These are phyloP conservation scores for Wakefieldia striispora DNA, from an alignment of 768 basidiomycete genomes.

Conservation along the genomic window DNA sequence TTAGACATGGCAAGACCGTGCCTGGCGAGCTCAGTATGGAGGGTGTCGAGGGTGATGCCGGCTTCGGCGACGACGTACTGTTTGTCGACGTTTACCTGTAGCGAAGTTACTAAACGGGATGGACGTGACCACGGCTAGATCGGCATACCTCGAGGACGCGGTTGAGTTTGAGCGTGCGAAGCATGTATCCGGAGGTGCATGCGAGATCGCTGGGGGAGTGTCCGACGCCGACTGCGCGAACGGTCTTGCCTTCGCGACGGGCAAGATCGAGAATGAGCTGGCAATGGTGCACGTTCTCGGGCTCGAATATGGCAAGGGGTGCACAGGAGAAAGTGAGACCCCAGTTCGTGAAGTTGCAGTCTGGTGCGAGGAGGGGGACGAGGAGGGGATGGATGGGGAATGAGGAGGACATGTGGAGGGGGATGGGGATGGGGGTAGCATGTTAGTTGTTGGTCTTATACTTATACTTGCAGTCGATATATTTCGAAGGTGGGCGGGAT, in stretches of 20 bases:
- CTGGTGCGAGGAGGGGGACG: slow-evolving; percentile 33
- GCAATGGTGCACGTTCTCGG: slow-evolving; percentile 66
- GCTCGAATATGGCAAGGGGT: slow-evolving; percentile 74
- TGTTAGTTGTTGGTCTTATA: too few relatives aligned
- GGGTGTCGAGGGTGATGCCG: slow-evolving; percentile 72
- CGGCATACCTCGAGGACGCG: slow-evolving; percentile 70
- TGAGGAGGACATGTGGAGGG: slow-evolving; percentile 38
- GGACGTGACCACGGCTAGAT: slow-evolving; percentile 19
- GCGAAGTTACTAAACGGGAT: slow-evolving; percentile 6
- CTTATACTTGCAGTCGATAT: background rate
- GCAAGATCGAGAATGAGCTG: slow-evolving; percentile 79
- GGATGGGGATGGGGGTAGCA: too few relatives aligned
- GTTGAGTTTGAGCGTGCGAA: slow-evolving; percentile 73
- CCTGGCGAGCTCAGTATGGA: slow-evolving; percentile 65
- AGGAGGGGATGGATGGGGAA: slow-evolving; percentile 41
- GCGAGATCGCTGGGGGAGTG: slow-evolving; percentile 94
- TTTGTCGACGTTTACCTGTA: slow-evolving; percentile 71
- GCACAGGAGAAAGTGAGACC: slow-evolving; percentile 71
- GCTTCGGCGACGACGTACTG: slow-evolving; percentile 68
- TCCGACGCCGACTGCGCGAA: slow-evolving; percentile 86
- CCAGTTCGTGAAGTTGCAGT: slow-evolving; percentile 78
- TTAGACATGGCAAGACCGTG: slow-evolving; percentile 84
- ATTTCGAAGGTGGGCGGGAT: slow-evolving; percentile 28
- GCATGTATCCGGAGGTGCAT: slow-evolving; percentile 84
- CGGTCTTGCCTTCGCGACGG: slow-evolving; percentile 59